phyloP scores from a whole-genome alignment of 73 alveolate species.

The Tetrahymena borealis region DNA sequence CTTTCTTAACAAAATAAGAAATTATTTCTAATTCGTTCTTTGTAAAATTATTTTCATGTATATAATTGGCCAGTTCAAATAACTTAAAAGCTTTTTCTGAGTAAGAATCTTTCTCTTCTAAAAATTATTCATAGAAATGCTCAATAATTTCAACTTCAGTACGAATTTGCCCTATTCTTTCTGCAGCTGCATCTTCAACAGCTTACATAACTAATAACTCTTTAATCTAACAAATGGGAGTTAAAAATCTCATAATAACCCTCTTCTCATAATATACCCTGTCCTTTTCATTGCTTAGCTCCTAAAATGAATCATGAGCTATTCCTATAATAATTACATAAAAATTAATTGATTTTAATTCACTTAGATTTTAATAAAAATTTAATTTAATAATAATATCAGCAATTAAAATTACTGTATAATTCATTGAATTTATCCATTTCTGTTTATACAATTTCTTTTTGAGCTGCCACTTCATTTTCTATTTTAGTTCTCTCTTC shows the following conservation, averaged over 20 bases:
- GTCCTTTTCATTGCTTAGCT: neutral
- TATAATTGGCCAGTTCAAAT: neutral
- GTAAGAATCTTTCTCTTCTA: neutral
- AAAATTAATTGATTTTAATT: no score
- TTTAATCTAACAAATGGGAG: neutral
- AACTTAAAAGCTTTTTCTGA: neutral
- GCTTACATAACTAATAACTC: neutral
- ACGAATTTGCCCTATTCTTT: neutral
- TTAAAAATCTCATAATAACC: neutral
- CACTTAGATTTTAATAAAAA: neutral
- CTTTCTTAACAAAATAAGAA: neutral
- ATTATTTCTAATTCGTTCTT: neutral
- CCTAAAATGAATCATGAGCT: neutral
- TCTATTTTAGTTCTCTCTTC: neutral
- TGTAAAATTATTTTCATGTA: neutral
- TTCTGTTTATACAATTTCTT: neutral
- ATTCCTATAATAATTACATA: neutral
- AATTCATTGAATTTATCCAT: neutral
- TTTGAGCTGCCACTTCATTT: neutral
- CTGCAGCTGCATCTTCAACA: neutral
- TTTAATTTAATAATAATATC: neutral
- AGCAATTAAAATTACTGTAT: neutral
- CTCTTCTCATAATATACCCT: neutral
- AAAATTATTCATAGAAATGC: neutral
- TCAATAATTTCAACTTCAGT: neutral